Base-by-base conservation (phyloP, 2,329 filamentous ascomycete species). In the Penicillium rolfsii region DNA sequence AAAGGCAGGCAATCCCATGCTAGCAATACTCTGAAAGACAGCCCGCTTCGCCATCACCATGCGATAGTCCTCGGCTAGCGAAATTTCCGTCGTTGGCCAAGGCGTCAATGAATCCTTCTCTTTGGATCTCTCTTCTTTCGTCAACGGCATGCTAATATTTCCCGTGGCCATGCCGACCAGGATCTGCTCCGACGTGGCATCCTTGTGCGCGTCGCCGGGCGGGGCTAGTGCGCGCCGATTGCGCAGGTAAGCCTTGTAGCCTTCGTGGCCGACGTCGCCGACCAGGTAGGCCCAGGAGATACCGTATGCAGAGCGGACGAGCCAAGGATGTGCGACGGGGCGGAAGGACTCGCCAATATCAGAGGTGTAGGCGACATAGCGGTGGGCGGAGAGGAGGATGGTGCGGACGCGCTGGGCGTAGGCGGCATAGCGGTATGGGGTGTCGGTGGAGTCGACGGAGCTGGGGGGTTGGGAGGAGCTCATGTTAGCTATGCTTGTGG, bases 261-360 rank as follows among this genome's bases (percentile, higher is more conserved):
- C 94, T 77, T 99, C 95, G 73, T 97, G 89, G 36, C 85, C 84
- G 52, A 98, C 94, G 73, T 99, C 95, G 52, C 95, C 94, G 14
- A 93, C 78, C 24, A 99, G 85, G 73, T 99, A 99, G 11, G 90
- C 83, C 95, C 95, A 98, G 1, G 91, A 96, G 45, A 99, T 82
- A 52, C 87, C 94, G 73, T 99, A 99, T 5, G 95, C 95, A 52
- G 86, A 82, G 61, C 89, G 86, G 11, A 99, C 90, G 3, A 96
- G 79, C 70, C 84, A 88, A 0, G 93, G 94, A 74, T 97, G 93
- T 4, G 94, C 93, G 41, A 99, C 85, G 0, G 95, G 95, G 1
- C 95, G 87, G 79, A 99, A 99, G 0, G 91, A 96, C 78, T 99
- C 95, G 74, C 95, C 95, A 65, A 99, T 94, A 72, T 98, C 94